Base-by-base conservation (phyloP, 2,329 filamentous ascomycete genomes). In the Aspergillus quadrilineatus region DNA sequence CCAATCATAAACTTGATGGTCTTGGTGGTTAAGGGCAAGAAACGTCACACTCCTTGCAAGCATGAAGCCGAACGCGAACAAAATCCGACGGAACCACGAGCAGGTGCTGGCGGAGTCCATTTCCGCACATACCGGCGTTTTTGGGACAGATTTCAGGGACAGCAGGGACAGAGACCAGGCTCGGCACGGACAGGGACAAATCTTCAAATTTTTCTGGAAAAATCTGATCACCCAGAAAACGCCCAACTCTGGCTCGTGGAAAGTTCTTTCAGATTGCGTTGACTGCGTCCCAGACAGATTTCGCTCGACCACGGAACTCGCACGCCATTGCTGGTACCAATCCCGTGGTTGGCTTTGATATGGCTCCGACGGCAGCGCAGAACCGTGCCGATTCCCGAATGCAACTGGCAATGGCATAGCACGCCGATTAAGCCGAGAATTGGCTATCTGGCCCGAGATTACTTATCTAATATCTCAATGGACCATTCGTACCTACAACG, bases 311-410 rank as follows among this genome's bases (percentile, higher is more conserved):
- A 48, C 22, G 45, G 45, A 37, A 48, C 30, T 22, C 17, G 15
- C 34, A 37, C 37, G 49, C 28, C n/a, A 39, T 37, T 14, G 34
- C 34, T 37, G 9, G 12, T 14, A 37, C 14, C 34, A 10, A 14
- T 14, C 10, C 34, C 34, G 34, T 37, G 34, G 34, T 37, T 37
- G 34, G 34, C 8, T 29, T 29, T 29, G 42, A 53, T 29, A 53
- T 29, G 29, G 15, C 12, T 37, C 34, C 32, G 32, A 49, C 15
- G 41, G 42, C 15, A 46, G 37, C 29, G 52, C 14, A 50, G 42
- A 39, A 46, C 51, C 55, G 62, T 67, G 65, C 65, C 65, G 65
- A 67, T 59, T 59, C 55, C 65, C 65, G 65, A 48, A 52, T 56
- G 57, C 22, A 32, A 22, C 15, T 37, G 34, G 14, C 34, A 5